Base-by-base conservation (phyloP, 495 filamentous ascomycete species). In the Niebla homalea region DNA sequence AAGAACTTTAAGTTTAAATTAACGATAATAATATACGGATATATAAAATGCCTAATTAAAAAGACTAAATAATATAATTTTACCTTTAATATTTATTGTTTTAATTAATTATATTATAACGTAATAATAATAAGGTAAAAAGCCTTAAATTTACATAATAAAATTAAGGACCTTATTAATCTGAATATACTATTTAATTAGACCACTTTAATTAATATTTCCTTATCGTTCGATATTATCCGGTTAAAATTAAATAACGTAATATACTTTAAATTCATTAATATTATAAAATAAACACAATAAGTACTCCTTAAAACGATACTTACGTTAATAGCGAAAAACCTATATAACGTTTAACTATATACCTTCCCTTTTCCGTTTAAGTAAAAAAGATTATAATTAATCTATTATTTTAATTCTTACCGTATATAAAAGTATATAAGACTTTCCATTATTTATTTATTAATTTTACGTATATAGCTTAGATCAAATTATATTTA, bases 361-460 rank as follows among this genome's bases (percentile, higher is more conserved):
- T 19, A 36, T 32, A 15, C 35, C 32, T 47, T 47, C 20, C 25
- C 32, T 6, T 47, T 47, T 7, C 25, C 20, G 5, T 26, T 47
- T 29, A 35, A 26, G 14, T 47, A 47, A 36, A 15, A 5, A 3
- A n/a, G 19, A 16, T 22, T 47, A 3, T 47, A 47, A 47, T 26
- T 47, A 35, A 23, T 32, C 4, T 47, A 47, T 47, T 47, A 47
- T 47, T 21, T 47, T 29, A 47, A 47, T n/a, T 29, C 14, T 7
- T 47, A 23, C 10, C 15, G 14, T 5, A 20, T 47, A 47, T 26
- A 23, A 47, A 16, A 35, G 32, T 47, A 47, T 40, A 40, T 16
- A 16, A 16, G 38, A 10, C 38, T 40, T 4, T 40, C 11, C 3
- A 40, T 40, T 16, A 16, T 40, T 40, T 16, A 5, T 11, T 20